Evolutionary conservation across 805 yeast genomes (phyloP), one percentile per base, ranked within the genome.

Genomic region (Zygoascus ofunaensis): DNA sequence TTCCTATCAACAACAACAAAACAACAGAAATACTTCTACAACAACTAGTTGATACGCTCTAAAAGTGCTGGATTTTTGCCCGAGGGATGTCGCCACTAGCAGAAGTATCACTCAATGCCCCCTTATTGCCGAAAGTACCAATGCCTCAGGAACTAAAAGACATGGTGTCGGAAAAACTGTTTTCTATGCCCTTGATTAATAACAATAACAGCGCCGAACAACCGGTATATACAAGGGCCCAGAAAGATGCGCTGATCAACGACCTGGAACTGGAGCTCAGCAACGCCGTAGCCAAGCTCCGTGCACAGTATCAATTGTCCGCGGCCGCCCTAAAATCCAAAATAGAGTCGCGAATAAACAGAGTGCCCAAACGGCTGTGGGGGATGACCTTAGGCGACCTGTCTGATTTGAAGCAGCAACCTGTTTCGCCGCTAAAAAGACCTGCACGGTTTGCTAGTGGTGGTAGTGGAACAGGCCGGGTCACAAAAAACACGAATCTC

Each of bases 311-410:
- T 34, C 44, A 46, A 30, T 42, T 52, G n/a, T 55, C 61, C 2
- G 56, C 63, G 2, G 45, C 44, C 20, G 52, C 60, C 4, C 49
- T 63, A 10, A 68, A 70, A 36, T 57, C 59, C 21, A 65, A 66
- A 45, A 65, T 75, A 5, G 59, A 63, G 35, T 53, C 74, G 47
- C 56, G 77, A 35, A 55, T 72, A 21, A 72, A 72, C 47, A 59
- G 69, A 23, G 71, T 75, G 5, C 75, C 75, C 43, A 71, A 66
- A 33, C 63, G 74, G 3, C 55, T 73, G 21, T 70, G 77, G 65
- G 55, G 64, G 42, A 68, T 68, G 35, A 68, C 65, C 35, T 52
- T 74, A 23, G 62, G 63, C 35, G 69, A 73, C 37, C 46, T 57
- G 12, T 41, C 24, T 34, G 43, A 46, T 28, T 19, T 21, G n/a